Conservation (phyloP, 257 asterid species). For the Pogostemon cablin region DNA sequence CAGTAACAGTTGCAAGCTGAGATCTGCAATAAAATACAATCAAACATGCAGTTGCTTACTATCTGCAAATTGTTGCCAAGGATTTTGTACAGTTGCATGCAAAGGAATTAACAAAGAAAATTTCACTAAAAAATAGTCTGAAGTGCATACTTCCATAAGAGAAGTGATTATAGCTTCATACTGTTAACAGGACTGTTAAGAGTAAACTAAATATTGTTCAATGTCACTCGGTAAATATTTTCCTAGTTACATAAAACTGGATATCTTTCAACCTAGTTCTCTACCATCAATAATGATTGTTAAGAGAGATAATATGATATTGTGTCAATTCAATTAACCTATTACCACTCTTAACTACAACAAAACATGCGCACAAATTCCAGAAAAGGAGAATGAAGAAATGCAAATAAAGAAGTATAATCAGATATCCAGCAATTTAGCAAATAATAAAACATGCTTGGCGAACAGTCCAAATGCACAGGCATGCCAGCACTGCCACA, state of each 20-base stretch:
- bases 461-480: background rate
- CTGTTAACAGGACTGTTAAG: slow-evolving; percentile 1
- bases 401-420: background rate
- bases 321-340: background rate
- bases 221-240: background rate
- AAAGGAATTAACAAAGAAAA: slow-evolving; percentile 8
- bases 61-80: background rate
- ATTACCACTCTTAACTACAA: background rate
- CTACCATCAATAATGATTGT: slow-evolving; percentile 1
- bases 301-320: slow-evolving; percentile 10
- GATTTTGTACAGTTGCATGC: background rate
- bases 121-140: background rate
- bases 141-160: slow-evolving; percentile 10
- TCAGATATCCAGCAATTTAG: background rate
- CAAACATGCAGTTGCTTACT: slow-evolving; percentile 3
- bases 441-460: slow-evolving; percentile 11
- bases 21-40: slow-evolving; percentile 39
- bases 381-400: background rate
- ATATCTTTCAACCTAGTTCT: background rate
- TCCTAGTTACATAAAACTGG: background rate
- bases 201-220: background rate
- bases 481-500: background rate
- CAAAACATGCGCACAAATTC: background rate
- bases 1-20: slow-evolving; percentile 63
- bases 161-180: background rate